Base-by-base conservation (phyloP, 768 basidiomycete genomes). In the Auricularia sp. region DNA sequence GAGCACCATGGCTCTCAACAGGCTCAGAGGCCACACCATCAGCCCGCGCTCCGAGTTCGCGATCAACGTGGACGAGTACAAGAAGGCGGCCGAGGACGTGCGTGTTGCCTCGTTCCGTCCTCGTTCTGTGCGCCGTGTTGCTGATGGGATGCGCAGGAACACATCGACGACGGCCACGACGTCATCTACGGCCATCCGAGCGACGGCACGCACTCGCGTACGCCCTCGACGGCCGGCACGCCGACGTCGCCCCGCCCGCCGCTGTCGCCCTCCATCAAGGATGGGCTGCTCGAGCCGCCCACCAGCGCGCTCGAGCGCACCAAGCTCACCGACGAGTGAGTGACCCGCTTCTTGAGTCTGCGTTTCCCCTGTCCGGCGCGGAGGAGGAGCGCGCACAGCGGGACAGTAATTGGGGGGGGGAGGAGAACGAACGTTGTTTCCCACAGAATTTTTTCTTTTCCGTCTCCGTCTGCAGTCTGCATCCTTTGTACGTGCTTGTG, bases 1-100 rank as follows among this genome's bases (percentile, higher is more conserved):
- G 71, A 85, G 90, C 61, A 91, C 96, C 80, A 87, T 87, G 72
- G 93, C 93, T 12, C 82, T 93, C 74, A 87, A 86, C 69, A 81
- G 92, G 65, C 87, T 96, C 83, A 80, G 1, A 68, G 71, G 43
- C 71, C 73, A 14, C 71, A 77, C 56, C 74, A 61, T 81, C 54
- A 73, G 77, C 34, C 79, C 81, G 2, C 78, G 79, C 56, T 33
- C 29, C 62, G 76, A 81, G 67, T 76, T 91, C 62, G 80, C 81
- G 58, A 81, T 80, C 56, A 81, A 87, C 56, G 73, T 95, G 29
- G 77, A 78, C 68, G 77, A 85, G 72, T 86, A 84, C 77, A 93
- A 93, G 76, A 84, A 86, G 70, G 92, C 93, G 73, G 91, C 90
- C 3, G 91, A 87, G 71, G 83, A 84, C 73, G 85, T 80, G 29